Evolutionary conservation across 2,329 filamentous ascomycete genomes (phyloP).

Genomic region (Microcera coccophila): DNA sequence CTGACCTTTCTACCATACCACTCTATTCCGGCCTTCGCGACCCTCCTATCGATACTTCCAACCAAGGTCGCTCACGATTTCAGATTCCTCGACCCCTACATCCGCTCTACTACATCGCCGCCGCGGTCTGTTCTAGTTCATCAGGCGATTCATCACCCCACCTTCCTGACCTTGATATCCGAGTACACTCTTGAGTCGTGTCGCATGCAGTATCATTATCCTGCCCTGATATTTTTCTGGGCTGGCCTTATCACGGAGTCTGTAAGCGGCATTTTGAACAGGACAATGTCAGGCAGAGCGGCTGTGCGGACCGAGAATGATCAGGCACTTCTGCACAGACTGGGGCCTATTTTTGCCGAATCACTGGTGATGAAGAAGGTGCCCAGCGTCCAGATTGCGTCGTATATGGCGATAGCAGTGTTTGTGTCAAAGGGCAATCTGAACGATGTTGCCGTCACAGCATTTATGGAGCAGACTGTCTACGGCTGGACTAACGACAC

Average conservation of each 20-base stretch:
- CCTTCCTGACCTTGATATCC: slow-evolving; percentile 74
- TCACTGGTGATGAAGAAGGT: slow-evolving; percentile 72
- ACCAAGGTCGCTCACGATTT: slow-evolving; percentile 69
- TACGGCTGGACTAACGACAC: slow-evolving; percentile 73
- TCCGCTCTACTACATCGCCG: slow-evolving; percentile 69
- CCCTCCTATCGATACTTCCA: slow-evolving; percentile 82
- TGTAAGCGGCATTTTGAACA: slow-evolving; percentile 76
- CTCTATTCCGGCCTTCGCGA: slow-evolving; percentile 76
- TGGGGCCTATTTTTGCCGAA: slow-evolving; percentile 69
- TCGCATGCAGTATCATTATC: slow-evolving; percentile 67
- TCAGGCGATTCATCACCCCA: slow-evolving; percentile 72
- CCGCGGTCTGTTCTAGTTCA: slow-evolving; percentile 80
- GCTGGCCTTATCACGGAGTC: slow-evolving; percentile 82
- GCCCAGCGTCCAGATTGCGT: slow-evolving; percentile 76
- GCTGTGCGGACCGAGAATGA: slow-evolving; percentile 76
- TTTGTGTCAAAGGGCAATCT: slow-evolving; percentile 79
- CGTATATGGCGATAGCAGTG: slow-evolving; percentile 86
- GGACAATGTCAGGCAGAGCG: slow-evolving; percentile 68
- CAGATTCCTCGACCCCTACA: slow-evolving; percentile 82
- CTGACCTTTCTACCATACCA: slow-evolving; percentile 93
- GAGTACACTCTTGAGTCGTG: slow-evolving; percentile 73
- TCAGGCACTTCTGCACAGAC: slow-evolving; percentile 67
- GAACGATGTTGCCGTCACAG: slow-evolving; percentile 73
- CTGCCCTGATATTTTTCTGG: slow-evolving; percentile 84
- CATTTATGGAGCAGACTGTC: slow-evolving; percentile 85